These are phyloP conservation scores for Isatis lusitanica DNA, from an alignment of 441 rosid genomes.

Conservation along the genomic window DNA sequence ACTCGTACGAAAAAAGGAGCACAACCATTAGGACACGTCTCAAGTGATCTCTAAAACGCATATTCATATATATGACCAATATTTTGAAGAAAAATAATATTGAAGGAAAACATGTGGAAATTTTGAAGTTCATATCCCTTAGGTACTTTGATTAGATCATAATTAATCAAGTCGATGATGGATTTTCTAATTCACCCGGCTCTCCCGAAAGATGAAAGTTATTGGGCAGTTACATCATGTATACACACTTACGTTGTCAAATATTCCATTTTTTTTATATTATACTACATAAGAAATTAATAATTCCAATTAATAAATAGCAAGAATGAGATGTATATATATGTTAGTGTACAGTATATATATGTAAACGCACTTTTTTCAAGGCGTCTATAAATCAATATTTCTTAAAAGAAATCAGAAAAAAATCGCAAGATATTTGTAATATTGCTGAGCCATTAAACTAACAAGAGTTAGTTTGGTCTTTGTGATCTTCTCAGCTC, in stretches of 20 bases:
- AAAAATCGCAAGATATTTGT: slow-evolving; percentile 28
- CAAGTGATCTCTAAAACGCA: not conserved
- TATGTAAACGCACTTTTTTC: not conserved
- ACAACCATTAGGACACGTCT: not conserved
- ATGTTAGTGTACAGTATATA: slow-evolving; percentile 7
- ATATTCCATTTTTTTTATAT: not conserved
- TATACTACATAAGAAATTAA: not conserved
- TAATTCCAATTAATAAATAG: not conserved
- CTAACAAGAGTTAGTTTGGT: slow-evolving; percentile 27
- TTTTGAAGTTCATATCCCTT: not conserved
- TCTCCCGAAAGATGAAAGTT: not conserved
- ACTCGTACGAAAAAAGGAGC: not conserved
- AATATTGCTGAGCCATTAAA: slow-evolving; percentile 31
- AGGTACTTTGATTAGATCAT: not conserved
- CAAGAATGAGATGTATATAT: slow-evolving; percentile 6
- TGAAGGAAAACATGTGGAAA: not conserved
- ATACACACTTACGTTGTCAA: not conserved
- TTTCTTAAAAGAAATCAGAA: slow-evolving; percentile 3
- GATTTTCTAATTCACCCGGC: too few relatives aligned
- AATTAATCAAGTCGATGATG: too few relatives aligned
- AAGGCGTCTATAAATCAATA: slow-evolving; percentile 24
- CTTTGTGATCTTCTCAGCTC: slow-evolving; percentile 32
- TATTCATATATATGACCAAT: not conserved
- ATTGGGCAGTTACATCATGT: not conserved
- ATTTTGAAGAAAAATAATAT: not conserved